Evolutionary conservation across 1,284 basidiomycete genomes (phyloP).

Genomic region (Coriolopsis trogii): DNA sequence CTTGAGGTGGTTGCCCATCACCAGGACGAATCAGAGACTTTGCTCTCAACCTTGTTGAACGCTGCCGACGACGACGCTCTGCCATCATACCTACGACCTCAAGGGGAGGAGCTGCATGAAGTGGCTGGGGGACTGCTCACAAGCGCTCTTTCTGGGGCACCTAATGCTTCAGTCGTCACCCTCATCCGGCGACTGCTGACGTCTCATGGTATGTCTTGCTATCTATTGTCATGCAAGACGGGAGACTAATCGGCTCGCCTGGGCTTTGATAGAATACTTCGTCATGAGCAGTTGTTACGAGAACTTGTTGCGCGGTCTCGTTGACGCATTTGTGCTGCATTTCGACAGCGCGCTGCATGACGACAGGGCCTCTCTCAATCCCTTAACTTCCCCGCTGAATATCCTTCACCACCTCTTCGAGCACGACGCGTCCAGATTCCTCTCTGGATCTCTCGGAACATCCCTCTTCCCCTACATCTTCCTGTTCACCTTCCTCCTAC

Average conservation of each 20-base stretch:
- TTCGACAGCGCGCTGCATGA: conserved; percentile 42
- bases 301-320: conserved; percentile 38
- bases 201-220: conserved; percentile 35
- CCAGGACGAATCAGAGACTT: conserved; percentile 29
- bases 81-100: conserved; percentile 43
- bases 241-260: background rate
- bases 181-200: conserved; percentile 41
- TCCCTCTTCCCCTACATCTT: conserved; percentile 48
- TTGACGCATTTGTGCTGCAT: conserved; percentile 40
- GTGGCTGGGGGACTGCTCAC: conserved; percentile 37
- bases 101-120: conserved; percentile 45
- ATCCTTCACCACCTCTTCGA: conserved; percentile 38
- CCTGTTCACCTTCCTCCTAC: conserved; percentile 50
- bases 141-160: conserved; percentile 19
- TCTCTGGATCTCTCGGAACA: conserved; percentile 7
- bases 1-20: conserved; percentile 40
- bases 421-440: conserved; percentile 21
- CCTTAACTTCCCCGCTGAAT: conserved; percentile 33
- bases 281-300: conserved; percentile 42
- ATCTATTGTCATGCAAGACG: background rate
- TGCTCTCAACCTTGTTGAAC: conserved; percentile 41
- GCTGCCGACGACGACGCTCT: conserved; percentile 40
- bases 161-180: conserved; percentile 24
- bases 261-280: conserved; percentile 32
- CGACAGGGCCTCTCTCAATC: conserved; percentile 11